phyloP scores from a whole-genome alignment of 768 basidiomycete genomes.

The Termitomyces sp. region DNA sequence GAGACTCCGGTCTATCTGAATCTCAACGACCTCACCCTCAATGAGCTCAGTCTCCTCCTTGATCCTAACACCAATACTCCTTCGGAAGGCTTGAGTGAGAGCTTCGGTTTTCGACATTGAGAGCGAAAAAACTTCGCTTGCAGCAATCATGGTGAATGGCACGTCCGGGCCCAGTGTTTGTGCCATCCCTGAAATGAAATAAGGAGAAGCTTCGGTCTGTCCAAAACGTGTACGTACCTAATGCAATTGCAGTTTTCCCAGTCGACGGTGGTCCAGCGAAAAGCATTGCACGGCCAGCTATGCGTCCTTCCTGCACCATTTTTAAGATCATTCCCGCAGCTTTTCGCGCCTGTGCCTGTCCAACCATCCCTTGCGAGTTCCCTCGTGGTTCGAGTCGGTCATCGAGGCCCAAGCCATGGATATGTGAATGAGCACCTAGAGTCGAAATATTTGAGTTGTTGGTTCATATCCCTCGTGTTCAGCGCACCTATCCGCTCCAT shows the following conservation, averaged over 20 bases:
- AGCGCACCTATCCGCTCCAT: conserved; percentile 84
- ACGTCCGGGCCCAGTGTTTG: conserved; percentile 92
- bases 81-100: conserved; percentile 90
- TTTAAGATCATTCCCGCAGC: conserved; percentile 96
- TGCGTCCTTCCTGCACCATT: conserved; percentile 96
- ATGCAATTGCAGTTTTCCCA: conserved; percentile 96
- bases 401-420: conserved; percentile 91
- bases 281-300: conserved; percentile 92
- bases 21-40: conserved; percentile 97
- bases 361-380: conserved; percentile 94
- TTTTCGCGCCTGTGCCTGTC: conserved; percentile 92
- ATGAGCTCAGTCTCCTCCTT: conserved; percentile 97
- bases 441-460: conserved; percentile 7
- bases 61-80: conserved; percentile 95
- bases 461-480: not conserved
- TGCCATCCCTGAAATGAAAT: conserved; percentile 70
- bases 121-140: conserved; percentile 95
- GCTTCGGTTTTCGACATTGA: conserved; percentile 99
- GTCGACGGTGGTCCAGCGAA: conserved; percentile 98
- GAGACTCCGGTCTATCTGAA: conserved; percentile 94
- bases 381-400: conserved; percentile 85
- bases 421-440: conserved; percentile 83
- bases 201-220: not conserved
- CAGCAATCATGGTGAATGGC: conserved; percentile 97
- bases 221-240: conserved; percentile 50